These are phyloP conservation scores for Botryotinia globosa DNA, from an alignment of 2,329 filamentous ascomycete species.

Conservation along the genomic window DNA sequence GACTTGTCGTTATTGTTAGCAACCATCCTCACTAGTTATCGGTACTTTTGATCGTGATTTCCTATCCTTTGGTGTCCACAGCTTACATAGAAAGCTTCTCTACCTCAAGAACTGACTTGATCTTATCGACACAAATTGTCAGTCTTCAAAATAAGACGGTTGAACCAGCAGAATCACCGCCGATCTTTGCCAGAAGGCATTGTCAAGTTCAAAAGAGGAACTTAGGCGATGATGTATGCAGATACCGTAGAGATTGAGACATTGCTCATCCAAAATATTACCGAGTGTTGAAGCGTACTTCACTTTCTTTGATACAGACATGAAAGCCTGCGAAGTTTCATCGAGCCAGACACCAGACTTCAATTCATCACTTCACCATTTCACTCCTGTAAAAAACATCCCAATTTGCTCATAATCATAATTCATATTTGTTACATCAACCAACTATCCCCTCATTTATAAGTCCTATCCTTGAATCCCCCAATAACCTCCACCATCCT, in stretches of 20 bases:
- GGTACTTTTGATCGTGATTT: not conserved
- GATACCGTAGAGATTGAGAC: not conserved
- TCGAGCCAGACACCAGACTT: accelerated
- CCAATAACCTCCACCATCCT: conserved; percentile 42
- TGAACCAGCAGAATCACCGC: not conserved
- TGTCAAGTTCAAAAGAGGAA: too few relatives aligned
- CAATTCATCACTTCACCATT: not conserved
- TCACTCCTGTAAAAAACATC: accelerated
- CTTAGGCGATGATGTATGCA: not conserved
- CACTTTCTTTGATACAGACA: accelerated
- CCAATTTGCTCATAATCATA: not conserved
- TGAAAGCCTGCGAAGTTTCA: not conserved
- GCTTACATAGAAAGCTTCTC: too few relatives aligned
- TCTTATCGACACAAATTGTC: too few relatives aligned
- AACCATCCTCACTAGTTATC: too few relatives aligned
- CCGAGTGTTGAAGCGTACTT: not conserved
- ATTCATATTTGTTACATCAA: not conserved
- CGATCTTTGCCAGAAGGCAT: not conserved
- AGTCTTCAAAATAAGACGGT: not conserved
- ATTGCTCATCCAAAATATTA: not conserved
- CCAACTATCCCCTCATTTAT: conserved; percentile 22
- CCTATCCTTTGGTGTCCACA: not conserved
- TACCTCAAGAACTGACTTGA: too few relatives aligned
- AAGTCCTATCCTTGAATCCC: conserved; percentile 36
- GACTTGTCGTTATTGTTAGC: too few relatives aligned